Percentiles rank a stretch among this genome's conserved stretches.
Evolutionary conservation across 805 yeast genomes (phyloP).

Genomic region (Kregervanrija fluxuum): DNA sequence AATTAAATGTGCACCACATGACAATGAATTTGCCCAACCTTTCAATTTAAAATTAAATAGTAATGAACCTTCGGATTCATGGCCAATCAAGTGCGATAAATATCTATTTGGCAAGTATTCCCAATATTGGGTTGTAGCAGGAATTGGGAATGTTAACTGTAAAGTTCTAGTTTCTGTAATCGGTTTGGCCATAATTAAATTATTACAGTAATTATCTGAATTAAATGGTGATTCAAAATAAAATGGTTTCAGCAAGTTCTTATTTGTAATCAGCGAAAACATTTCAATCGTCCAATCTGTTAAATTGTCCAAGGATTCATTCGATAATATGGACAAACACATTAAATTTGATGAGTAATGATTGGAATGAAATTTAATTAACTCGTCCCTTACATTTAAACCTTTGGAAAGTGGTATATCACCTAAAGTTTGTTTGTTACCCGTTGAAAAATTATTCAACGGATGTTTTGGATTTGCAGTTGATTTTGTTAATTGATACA

Average conservation of each 20-base stretch:
- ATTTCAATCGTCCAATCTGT: conserved; percentile 61
- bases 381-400: conserved; percentile 71
- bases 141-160: conserved; percentile 63
- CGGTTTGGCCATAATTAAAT: conserved; percentile 62
- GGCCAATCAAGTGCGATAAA: conserved; percentile 80
- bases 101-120: conserved; percentile 63
- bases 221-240: conserved; percentile 43
- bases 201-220: conserved; percentile 40
- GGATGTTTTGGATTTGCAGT: conserved; percentile 75
- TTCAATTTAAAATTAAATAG: conserved; percentile 58
- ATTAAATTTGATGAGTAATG: conserved; percentile 82
- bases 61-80: conserved; percentile 85
- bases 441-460: conserved; percentile 82
- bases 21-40: conserved; percentile 75
- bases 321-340: conserved; percentile 80
- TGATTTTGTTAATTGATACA: conserved; percentile 75
- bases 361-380: conserved; percentile 63
- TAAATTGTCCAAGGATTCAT: conserved; percentile 67
- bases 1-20: conserved; percentile 63
- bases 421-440: conserved; percentile 71
- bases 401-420: conserved; percentile 53
- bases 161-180: conserved; percentile 72
- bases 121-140: conserved; percentile 66
- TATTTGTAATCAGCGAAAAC: conserved; percentile 59
- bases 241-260: conserved; percentile 34